These are phyloP conservation scores for Penicillium sp. DNA, from an alignment of 2,329 filamentous ascomycete species.

Conservation along the genomic window DNA sequence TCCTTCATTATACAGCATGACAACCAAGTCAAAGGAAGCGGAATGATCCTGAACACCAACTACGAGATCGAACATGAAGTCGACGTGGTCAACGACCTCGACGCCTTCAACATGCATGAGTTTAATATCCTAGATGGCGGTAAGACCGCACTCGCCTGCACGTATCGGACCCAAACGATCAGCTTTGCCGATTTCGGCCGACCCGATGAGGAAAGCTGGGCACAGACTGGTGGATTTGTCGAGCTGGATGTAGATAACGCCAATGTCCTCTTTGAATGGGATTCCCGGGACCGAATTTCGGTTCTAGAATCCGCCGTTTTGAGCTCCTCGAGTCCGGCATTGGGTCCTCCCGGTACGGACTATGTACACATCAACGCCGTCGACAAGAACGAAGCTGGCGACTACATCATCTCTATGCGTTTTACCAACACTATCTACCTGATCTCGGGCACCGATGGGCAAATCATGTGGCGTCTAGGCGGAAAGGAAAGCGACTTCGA, in stretches of 20 bases:
- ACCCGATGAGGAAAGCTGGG: slow-evolving; percentile 20
- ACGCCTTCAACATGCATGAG: slow-evolving; percentile 37
- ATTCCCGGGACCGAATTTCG: slow-evolving; percentile 26
- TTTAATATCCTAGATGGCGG: slow-evolving; percentile 34
- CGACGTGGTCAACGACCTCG: slow-evolving; percentile 18
- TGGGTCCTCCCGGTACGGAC: slow-evolving; percentile 21
- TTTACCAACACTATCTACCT: slow-evolving; percentile 37
- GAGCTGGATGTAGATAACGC: slow-evolving; percentile 32
- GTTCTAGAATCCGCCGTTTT: slow-evolving; percentile 14
- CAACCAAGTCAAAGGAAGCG: slow-evolving; percentile 44
- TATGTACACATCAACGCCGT: slow-evolving; percentile 40
- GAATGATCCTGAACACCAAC: slow-evolving; percentile 47
- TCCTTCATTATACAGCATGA: slow-evolving; percentile 43
- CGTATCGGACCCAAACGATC: slow-evolving; percentile 14
- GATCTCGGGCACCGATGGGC: slow-evolving; percentile 32
- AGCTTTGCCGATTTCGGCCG: slow-evolving; percentile 21
- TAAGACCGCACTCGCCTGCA: slow-evolving; percentile 25
- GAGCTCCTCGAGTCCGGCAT: background rate
- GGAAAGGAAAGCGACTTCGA: slow-evolving; percentile 27
- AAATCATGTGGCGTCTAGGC: slow-evolving; percentile 39
- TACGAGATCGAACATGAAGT: slow-evolving; percentile 47
- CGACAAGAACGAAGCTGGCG: slow-evolving; percentile 34
- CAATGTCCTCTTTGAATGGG: slow-evolving; percentile 31
- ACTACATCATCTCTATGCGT: slow-evolving; percentile 39
- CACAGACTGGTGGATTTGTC: slow-evolving; percentile 30